Evolutionary conservation across 352 stramenopile genomes (phyloP).

Genomic region (Globisporangium carolinianum): DNA sequence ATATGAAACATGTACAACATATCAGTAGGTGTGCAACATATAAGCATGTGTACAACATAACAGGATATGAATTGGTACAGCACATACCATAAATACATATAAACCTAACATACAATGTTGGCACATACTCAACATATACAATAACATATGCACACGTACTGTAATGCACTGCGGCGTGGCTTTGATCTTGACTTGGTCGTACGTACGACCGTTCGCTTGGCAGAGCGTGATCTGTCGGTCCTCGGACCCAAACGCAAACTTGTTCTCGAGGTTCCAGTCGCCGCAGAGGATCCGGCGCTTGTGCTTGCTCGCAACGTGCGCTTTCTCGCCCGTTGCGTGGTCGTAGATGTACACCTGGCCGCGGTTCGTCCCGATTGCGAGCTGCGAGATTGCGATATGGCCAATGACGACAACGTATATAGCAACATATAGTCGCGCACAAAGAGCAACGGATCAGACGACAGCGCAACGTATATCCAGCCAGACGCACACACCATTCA

Average conservation of each 20-base stretch:
- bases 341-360: conserved; percentile 80
- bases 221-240: conserved; percentile 78
- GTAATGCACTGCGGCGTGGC: conserved; percentile 59
- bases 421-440: no score
- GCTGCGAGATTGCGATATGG: conserved; percentile 8
- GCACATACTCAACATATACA: no score
- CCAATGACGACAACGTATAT: no score
- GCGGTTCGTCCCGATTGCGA: conserved; percentile 66
- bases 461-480: not conserved
- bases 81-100: no score
- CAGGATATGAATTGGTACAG: no score
- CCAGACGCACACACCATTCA: not conserved
- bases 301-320: conserved; percentile 61
- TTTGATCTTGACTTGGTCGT: conserved; percentile 79
- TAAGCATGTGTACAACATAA: no score
- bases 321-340: conserved; percentile 39
- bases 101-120: no score
- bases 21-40: no score
- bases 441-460: no score
- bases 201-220: conserved; percentile 43
- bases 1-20: no score
- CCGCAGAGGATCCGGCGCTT: conserved; percentile 73
- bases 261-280: conserved; percentile 76
- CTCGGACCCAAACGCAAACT: conserved; percentile 77
- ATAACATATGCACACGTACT: conserved; percentile 10